Conservation (phyloP, 2,329 filamentous ascomycete genomes). For the Penicillium sp. region DNA sequence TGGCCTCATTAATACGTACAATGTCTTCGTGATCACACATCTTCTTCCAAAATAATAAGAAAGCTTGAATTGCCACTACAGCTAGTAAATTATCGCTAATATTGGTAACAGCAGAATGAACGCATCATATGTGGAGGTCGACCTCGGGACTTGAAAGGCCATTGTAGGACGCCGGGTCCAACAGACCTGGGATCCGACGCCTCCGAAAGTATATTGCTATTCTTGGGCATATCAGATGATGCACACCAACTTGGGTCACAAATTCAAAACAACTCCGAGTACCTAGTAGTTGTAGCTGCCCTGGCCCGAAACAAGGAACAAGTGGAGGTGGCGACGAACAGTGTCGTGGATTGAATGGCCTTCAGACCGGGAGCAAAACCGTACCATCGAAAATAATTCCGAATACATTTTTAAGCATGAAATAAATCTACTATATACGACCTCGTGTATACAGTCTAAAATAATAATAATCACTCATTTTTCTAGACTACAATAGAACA, state of each 20-base stretch:
- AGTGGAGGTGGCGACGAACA: not conserved
- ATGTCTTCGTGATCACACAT: not conserved
- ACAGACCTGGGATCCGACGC: not conserved
- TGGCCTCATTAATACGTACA: not conserved
- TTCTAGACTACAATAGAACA: too few relatives aligned
- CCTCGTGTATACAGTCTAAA: too few relatives aligned
- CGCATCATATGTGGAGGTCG: not conserved
- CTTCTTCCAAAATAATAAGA: not conserved
- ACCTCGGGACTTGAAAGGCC: not conserved
- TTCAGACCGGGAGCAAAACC: too few relatives aligned
- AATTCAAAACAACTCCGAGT: not conserved
- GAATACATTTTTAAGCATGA: too few relatives aligned
- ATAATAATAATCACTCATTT: too few relatives aligned
- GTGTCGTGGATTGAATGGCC: not conserved
- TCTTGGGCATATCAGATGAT: not conserved
- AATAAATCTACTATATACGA: too few relatives aligned
- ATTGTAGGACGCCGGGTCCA: not conserved
- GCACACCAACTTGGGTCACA: not conserved
- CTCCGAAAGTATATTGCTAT: not conserved
- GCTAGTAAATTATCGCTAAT: not conserved
- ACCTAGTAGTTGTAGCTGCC: not conserved
- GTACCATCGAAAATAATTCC: too few relatives aligned
- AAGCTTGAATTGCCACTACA: not conserved
- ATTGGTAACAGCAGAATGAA: not conserved
- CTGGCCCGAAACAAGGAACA: not conserved